phyloP scores from a whole-genome alignment of 78 protist species.

The Dictyostelium intermedium region DNA sequence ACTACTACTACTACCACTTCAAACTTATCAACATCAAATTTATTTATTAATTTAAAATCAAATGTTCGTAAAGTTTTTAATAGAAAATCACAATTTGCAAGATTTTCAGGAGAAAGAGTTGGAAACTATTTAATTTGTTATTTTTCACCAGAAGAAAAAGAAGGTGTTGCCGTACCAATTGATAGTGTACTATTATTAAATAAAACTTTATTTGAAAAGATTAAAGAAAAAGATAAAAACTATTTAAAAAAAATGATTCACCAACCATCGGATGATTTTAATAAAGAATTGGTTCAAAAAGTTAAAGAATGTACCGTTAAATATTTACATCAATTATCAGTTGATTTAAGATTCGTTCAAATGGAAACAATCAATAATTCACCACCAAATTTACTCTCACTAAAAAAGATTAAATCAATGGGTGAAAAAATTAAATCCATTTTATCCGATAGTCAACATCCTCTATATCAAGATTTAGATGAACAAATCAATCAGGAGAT shows the following conservation, averaged over 20 bases:
- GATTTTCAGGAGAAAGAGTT: constrained; percentile 51
- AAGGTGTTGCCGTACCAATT: constrained; percentile 22
- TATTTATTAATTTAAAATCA: neutral
- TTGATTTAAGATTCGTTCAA: constrained; percentile 13
- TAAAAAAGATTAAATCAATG: constrained; percentile 19
- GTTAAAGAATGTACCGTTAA: constrained; percentile 32
- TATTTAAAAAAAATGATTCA: neutral
- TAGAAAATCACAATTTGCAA: constrained; percentile 42
- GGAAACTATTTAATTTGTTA: constrained; percentile 13
- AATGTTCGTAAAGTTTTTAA: neutral
- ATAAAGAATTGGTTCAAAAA: neutral
- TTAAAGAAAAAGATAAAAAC: neutral
- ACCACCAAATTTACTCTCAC: neutral
- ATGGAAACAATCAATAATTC: neutral
- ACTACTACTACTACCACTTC: neutral
- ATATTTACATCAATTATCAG: neutral
- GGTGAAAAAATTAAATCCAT: neutral
- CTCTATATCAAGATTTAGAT: constrained; percentile 34
- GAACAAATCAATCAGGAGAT: constrained; percentile 8
- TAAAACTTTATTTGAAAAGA: neutral
- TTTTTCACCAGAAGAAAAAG: constrained; percentile 48
- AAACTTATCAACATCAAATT: neutral
- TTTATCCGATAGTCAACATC: neutral
- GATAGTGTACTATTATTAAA: constrained; percentile 36
- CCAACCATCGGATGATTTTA: constrained; percentile 45